Percentiles rank a stretch among this genome's conserved stretches.
Evolutionary conservation across 2,329 filamentous ascomycete species (phyloP).

Genomic region (Thyridium curvatum): DNA sequence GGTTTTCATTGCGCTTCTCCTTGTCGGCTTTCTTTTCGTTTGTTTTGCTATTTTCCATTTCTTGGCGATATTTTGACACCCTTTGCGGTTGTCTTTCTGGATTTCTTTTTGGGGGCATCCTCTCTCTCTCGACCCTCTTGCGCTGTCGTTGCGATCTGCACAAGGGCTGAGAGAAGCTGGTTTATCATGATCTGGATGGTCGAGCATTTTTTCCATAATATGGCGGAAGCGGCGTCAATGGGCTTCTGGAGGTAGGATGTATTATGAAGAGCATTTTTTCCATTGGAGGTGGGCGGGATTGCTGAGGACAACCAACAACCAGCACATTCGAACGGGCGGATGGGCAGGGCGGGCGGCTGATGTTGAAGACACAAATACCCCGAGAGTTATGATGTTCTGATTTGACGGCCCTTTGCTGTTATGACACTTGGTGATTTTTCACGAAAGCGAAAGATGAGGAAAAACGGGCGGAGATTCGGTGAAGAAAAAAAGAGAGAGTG

Average conservation of each 20-base stretch:
- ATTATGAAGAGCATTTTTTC: too few relatives aligned
- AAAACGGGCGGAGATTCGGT: not conserved
- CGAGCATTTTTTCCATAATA: not conserved
- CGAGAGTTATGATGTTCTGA: conserved; percentile 9
- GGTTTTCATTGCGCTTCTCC: not conserved
- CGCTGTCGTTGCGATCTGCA: too few relatives aligned
- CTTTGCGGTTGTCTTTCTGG: not conserved
- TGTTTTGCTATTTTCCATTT: not conserved
- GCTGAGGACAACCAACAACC: not conserved
- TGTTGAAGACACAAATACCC: not conserved
- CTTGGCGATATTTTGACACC: not conserved
- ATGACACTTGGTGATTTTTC: not conserved
- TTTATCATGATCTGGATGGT: not conserved
- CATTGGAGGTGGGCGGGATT: not conserved
- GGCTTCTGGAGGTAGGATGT: too few relatives aligned
- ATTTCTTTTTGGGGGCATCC: not conserved
- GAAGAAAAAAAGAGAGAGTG: not conserved
- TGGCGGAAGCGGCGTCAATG: not conserved
- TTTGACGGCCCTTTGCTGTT: conserved; percentile 6
- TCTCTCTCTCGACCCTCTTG: not conserved
- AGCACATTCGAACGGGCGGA: not conserved
- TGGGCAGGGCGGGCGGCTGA: not conserved
- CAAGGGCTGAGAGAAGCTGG: too few relatives aligned
- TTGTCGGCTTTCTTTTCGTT: not conserved
- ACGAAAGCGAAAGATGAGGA: not conserved